Conservation (phyloP, 164 flowering plant genomes). For the Euptelea pleiosperma region DNA sequence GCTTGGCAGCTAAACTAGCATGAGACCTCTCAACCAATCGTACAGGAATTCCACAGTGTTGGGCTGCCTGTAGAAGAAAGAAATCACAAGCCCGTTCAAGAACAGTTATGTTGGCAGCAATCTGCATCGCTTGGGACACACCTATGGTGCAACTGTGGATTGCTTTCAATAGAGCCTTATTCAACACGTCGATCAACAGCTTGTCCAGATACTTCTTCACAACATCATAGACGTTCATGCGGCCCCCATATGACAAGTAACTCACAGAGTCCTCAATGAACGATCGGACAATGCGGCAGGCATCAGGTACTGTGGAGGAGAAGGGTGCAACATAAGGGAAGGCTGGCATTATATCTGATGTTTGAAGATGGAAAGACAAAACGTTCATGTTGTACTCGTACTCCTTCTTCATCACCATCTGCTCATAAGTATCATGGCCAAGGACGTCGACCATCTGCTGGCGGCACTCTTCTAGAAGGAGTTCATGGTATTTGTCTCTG, state of each 20-base stretch:
- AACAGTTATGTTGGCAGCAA: conserved; percentile 75
- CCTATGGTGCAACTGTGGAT: conserved; percentile 46
- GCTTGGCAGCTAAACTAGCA: conserved; percentile 59
- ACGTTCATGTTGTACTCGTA: conserved; percentile 72
- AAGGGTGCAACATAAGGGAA: conserved; percentile 92
- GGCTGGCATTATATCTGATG: conserved; percentile 76
- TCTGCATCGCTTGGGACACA: conserved; percentile 86
- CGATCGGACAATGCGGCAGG: conserved; percentile 72
- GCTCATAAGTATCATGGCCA: conserved; percentile 63
- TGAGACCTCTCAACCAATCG: conserved; percentile 60
- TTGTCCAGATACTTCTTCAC: conserved; percentile 75
- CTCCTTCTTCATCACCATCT: conserved; percentile 78
- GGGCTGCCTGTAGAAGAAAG: conserved; percentile 74
- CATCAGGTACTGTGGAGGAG: conserved; percentile 81
- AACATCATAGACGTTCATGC: conserved; percentile 49
- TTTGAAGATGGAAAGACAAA: conserved; percentile 63
- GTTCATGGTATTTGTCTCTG: conserved; percentile 77
- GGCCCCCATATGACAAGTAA: conserved; percentile 69
- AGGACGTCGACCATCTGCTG: conserved; percentile 55
- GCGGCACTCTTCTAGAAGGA: conserved; percentile 74
- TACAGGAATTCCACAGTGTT: conserved; percentile 69
- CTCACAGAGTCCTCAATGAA: conserved; percentile 81
- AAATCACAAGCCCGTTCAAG: conserved; percentile 81
- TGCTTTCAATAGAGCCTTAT: conserved; percentile 58
- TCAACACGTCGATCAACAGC: conserved; percentile 77